Evolutionary conservation across 2,329 filamentous ascomycete genomes (phyloP).

Genomic region (Lachnellula arida): DNA sequence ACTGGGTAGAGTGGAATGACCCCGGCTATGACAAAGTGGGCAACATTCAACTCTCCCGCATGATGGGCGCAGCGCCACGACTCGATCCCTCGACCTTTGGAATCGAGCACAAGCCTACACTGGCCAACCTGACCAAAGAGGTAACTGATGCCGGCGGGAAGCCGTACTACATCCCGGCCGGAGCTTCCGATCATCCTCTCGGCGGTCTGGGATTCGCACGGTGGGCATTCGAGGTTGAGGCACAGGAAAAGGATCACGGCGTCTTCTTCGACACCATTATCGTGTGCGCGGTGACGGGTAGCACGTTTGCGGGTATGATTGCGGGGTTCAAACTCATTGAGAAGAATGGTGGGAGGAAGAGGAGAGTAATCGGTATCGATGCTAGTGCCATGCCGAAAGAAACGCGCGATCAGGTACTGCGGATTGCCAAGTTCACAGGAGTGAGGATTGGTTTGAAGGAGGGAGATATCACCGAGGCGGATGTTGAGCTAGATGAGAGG

Average conservation of each 20-base stretch:
- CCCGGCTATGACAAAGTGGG: slow-evolving; percentile 59
- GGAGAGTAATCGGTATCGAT: slow-evolving; percentile 63
- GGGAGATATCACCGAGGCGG: slow-evolving; percentile 55
- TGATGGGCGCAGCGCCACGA: slow-evolving; percentile 62
- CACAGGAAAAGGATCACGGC: slow-evolving; percentile 56
- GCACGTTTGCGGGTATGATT: slow-evolving; percentile 66
- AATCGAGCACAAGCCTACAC: slow-evolving; percentile 63
- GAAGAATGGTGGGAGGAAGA: slow-evolving; percentile 40
- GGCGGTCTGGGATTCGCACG: slow-evolving; percentile 67
- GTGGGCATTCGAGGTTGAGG: slow-evolving; percentile 64
- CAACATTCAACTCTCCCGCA: slow-evolving; percentile 65
- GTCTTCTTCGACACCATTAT: slow-evolving; percentile 64
- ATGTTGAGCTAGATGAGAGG: slow-evolving; percentile 58
- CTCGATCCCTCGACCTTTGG: slow-evolving; percentile 59
- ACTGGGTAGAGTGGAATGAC: slow-evolving; percentile 62
- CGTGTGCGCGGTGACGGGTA: slow-evolving; percentile 68
- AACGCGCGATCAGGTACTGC: slow-evolving; percentile 60
- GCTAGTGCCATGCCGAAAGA: slow-evolving; percentile 55
- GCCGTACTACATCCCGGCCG: slow-evolving; percentile 69
- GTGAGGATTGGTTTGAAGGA: slow-evolving; percentile 56
- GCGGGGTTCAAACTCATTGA: slow-evolving; percentile 65
- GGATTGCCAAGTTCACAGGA: slow-evolving; percentile 61
- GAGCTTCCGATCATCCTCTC: slow-evolving; percentile 64
- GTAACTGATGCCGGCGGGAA: slow-evolving; percentile 49
- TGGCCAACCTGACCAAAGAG: slow-evolving; percentile 50